Base-by-base conservation (phyloP, 202 grass and related monocot species). In the Elaeis oleifera region DNA sequence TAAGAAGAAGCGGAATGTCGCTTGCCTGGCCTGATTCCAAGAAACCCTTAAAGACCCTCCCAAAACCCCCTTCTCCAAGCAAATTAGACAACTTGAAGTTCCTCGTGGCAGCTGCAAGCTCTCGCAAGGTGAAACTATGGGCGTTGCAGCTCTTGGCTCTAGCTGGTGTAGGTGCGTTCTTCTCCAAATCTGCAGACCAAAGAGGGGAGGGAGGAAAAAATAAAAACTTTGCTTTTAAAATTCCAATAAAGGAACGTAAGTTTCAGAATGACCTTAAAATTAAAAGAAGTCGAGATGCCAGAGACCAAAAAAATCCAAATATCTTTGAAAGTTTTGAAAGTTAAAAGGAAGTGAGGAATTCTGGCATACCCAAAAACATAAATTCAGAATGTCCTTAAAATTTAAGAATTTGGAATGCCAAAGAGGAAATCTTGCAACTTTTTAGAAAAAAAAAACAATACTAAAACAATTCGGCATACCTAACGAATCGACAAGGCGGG, bases 1-100 rank as follows among this genome's bases (percentile, higher is more conserved):
- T 1, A 29, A n/a, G 18, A 17, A 23, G 16, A 56, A 6, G 8
- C 2, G n/a, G n/a, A 26, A 51, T 13, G 16, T 59, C 64, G 49
- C 14, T 50, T 69, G 64, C 79, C 74, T 82, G 74, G 31, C 68
- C 56, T 29, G 66, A 56, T 16, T 62, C 53, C 70, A 84, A 54
- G 2, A 18, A 66, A 1, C 85, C 81, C 63, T 56, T 79, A 71
- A 81, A 89, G 17, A 89, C 86, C 58, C 32, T 67, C 51, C 86
- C 86, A 25, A 89, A 89, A 22, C 86, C 86, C 18, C 81, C 86
- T 77, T 89, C 78, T 4, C 81, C 86, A 18, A 89, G 19, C 31
- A 78, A 75, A 58, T 85, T 85, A 17, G 56, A 51, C 14, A 48
- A 23, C 21, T 25, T 3, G 67, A 89, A 89, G 25, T 71, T 74